A percentile compares a stretch with the other conserved stretches of the same genome.
Conservation (phyloP, 805 yeast genomes). For the Saturnispora saitoi region DNA sequence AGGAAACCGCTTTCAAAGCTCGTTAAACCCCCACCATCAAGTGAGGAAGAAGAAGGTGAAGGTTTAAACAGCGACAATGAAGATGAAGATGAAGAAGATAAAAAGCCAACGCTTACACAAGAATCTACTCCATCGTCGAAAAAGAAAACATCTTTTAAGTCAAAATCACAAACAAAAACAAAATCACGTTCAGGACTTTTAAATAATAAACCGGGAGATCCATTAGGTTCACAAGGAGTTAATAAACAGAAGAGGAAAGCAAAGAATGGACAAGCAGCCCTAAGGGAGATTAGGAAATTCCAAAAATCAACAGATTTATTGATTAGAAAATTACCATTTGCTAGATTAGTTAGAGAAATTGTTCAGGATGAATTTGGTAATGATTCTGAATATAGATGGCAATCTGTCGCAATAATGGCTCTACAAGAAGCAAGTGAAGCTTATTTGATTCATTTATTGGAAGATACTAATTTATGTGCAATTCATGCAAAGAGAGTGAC, state of each 20-base stretch:
- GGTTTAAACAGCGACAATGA: neutral
- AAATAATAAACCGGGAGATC: constrained; percentile 50
- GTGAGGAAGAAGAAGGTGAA: constrained; percentile 7
- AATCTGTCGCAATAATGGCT: constrained; percentile 66
- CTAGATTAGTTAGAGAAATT: constrained; percentile 66
- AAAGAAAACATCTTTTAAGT: neutral
- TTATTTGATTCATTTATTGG: constrained; percentile 59
- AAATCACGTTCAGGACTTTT: constrained; percentile 28
- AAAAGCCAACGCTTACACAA: neutral
- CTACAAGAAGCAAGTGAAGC: constrained; percentile 80
- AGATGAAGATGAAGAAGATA: neutral
- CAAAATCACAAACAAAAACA: neutral
- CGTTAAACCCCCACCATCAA: constrained; percentile 9
- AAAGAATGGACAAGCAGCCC: constrained; percentile 58
- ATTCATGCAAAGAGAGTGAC: constrained; percentile 79
- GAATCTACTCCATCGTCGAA: neutral
- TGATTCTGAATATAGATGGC: constrained; percentile 64
- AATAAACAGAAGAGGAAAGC: constrained; percentile 31
- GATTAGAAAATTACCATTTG: constrained; percentile 67
- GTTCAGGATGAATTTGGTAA: constrained; percentile 50
- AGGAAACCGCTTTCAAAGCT: neutral
- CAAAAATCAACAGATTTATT: constrained; percentile 63
- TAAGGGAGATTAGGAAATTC: constrained; percentile 58
- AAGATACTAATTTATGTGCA: constrained; percentile 72
- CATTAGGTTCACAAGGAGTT: constrained; percentile 21